phyloP scores from a whole-genome alignment of 208 protist species.

The Trypanosoma caninum region DNA sequence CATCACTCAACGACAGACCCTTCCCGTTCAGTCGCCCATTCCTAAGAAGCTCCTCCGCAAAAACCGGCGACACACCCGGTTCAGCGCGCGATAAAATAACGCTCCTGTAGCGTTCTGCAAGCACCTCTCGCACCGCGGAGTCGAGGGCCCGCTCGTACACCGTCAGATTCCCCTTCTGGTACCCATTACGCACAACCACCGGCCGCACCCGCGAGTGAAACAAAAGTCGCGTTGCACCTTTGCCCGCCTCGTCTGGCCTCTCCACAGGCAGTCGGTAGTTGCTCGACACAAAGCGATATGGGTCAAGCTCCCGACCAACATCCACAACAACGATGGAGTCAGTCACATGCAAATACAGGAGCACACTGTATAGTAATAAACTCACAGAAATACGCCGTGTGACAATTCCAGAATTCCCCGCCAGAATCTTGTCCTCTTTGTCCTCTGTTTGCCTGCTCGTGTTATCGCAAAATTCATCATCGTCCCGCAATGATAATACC shows the following conservation, averaged over 20 bases:
- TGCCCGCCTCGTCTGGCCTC: neutral
- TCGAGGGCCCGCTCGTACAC: slow-evolving; percentile 48
- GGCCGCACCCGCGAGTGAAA: slow-evolving; percentile 18
- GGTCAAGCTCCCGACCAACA: slow-evolving; percentile 29
- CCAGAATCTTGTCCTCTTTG: neutral
- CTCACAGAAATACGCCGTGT: slow-evolving; percentile 44
- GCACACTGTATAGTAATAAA: slow-evolving; percentile 50
- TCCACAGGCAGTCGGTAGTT: neutral
- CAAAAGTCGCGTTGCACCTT: neutral
- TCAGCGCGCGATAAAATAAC: slow-evolving; percentile 29
- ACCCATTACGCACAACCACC: slow-evolving; percentile 45
- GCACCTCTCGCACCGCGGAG: slow-evolving; percentile 31
- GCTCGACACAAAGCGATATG: slow-evolving; percentile 49
- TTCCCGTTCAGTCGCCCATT: slow-evolving; percentile 43
- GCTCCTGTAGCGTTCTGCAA: slow-evolving; percentile 34
- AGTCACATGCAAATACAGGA: slow-evolving; percentile 55
- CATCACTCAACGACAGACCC: slow-evolving; percentile 6
- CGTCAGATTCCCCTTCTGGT: slow-evolving; percentile 47
- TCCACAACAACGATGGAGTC: slow-evolving; percentile 50
- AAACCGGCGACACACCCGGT: slow-evolving; percentile 3
- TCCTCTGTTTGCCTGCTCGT: neutral
- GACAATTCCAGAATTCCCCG: neutral
- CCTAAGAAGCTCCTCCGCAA: slow-evolving; percentile 53
- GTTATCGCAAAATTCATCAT: neutral
- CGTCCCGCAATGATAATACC: slow-evolving; percentile 25